Base-by-base conservation (phyloP, 257 asterid genomes). In the Solanum neorickii region DNA sequence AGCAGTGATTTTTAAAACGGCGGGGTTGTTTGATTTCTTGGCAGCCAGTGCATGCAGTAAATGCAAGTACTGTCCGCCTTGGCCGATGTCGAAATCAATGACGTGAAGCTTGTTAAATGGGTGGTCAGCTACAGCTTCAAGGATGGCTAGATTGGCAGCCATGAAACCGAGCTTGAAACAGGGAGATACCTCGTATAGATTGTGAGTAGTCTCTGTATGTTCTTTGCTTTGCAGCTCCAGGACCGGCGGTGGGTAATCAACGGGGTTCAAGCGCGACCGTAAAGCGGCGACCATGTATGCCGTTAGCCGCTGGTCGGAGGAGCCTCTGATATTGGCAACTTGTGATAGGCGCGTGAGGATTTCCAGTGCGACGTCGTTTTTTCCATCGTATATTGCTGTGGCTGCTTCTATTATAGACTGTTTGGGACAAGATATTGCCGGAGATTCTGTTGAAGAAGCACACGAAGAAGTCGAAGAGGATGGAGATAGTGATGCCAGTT, bases 151-250 rank as follows among this genome's bases (percentile, higher is more conserved):
- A 89, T 96, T 96, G 15, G 96, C 98, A 3, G 99, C 99, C 97
- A 94, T 94, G 93, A 96, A 93, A 3, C 98, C 98, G 31, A 96
- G 96, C 92, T 94, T 94, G 90, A 96, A 96, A 86, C 98, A 96
- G 33, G 97, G 94, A 7, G 99, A 94, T 3, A 44, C 91, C 9
- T 94, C 96, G 86, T 94, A 94, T 37, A 96, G 74, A 90, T 88
- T 87, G 39, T 92, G 94, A 8, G 93, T 93, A 16, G 98, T 76
- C 8, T 9, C 29, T 1, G 86, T 59, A 49, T 96, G 98, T 59
- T 94, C 96, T 35, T 29, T 82, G 82, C 83, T 88, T 82, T 77
- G 87, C 25, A 94, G 76, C 84, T 89, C 95, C 11, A 92, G 9
- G 12, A 82, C 91, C 16, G 94, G 89, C 15, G 90, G 88, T 1